phyloP scores from a whole-genome alignment of 768 basidiomycete species.

The Lactarius indigo region DNA sequence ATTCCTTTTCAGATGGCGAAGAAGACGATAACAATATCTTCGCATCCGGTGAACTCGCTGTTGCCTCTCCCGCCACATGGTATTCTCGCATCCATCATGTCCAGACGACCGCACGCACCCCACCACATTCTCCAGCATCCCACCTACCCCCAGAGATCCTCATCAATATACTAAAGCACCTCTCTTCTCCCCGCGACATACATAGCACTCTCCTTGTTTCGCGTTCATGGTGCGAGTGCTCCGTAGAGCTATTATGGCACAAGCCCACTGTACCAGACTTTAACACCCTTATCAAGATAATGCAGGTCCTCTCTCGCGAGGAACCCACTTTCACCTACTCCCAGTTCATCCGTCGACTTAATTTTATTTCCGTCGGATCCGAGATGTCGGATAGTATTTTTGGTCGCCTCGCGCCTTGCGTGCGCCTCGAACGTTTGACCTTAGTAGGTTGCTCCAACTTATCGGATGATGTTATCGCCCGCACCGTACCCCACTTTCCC shows the following conservation, averaged over 20 bases:
- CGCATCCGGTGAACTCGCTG: slow-evolving; percentile 36
- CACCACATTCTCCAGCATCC: slow-evolving; percentile 54
- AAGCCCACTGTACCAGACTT: slow-evolving; percentile 74
- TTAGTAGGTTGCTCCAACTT: slow-evolving; percentile 75
- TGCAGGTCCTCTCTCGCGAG: slow-evolving; percentile 57
- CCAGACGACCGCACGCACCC: slow-evolving; percentile 25
- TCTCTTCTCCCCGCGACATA: slow-evolving; percentile 72
- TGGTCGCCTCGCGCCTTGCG: slow-evolving; percentile 65
- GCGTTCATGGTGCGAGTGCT: slow-evolving; percentile 92
- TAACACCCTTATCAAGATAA: slow-evolving; percentile 73
- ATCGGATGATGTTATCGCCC: slow-evolving; percentile 57
- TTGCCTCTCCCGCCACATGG: slow-evolving; percentile 57
- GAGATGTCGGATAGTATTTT: slow-evolving; percentile 75
- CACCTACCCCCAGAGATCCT: slow-evolving; percentile 86
- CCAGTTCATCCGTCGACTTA: slow-evolving; percentile 84
- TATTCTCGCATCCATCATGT: slow-evolving; percentile 30
- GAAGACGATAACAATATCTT: slow-evolving; percentile 56
- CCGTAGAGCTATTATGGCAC: slow-evolving; percentile 93
- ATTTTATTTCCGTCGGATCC: slow-evolving; percentile 69
- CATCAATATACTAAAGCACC: slow-evolving; percentile 85
- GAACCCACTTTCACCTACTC: slow-evolving; percentile 85
- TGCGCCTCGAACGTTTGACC: slow-evolving; percentile 83
- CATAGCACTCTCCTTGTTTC: slow-evolving; percentile 76
- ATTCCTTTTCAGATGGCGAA: slow-evolving; percentile 76
- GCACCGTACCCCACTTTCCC: slow-evolving; percentile 65